A percentile compares a stretch with the other conserved stretches of the same genome.
Conservation (phyloP, 1,284 basidiomycete species). For the Apiotrichum siamense region DNA sequence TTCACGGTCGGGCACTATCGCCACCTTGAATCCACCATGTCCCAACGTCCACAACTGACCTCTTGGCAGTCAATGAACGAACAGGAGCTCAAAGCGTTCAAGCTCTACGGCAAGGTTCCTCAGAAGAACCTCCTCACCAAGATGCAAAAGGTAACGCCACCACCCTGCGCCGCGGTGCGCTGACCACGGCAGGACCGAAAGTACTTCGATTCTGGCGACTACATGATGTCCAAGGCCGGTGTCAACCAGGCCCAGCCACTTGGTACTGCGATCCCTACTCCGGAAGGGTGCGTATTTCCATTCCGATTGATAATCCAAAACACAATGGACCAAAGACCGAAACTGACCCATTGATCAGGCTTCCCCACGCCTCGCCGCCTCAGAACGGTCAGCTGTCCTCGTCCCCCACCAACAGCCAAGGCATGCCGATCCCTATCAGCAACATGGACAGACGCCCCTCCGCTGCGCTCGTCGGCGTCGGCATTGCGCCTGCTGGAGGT, state of each 20-base stretch:
- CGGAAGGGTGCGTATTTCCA: conserved; percentile 67
- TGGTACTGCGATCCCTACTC: conserved; percentile 90
- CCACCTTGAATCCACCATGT: no score
- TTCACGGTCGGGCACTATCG: no score
- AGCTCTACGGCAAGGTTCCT: conserved; percentile 89
- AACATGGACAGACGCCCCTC: conserved; percentile 9
- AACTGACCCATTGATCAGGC: conserved; percentile 20
- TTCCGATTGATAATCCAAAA: neutral
- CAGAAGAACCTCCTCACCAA: conserved; percentile 86
- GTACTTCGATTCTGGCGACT: conserved; percentile 97
- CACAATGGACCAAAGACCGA: neutral
- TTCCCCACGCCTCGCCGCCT: conserved; percentile 46
- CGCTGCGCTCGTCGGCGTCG: conserved; percentile 32
- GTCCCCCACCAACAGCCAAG: conserved; percentile 31
- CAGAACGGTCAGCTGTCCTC: conserved; percentile 34
- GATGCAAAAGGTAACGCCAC: conserved; percentile 83
- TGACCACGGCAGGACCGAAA: conserved; percentile 74
- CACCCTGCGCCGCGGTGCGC: neutral
- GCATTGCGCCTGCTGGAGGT: conserved; percentile 35
- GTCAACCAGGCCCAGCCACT: conserved; percentile 76
- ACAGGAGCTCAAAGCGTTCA: conserved; percentile 90
- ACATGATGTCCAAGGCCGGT: conserved; percentile 91
- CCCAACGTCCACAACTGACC: conserved; percentile 3
- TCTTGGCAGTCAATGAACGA: conserved; percentile 66
- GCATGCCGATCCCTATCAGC: conserved; percentile 7